Evolutionary conservation across 2,329 filamentous ascomycete genomes (phyloP).

Genomic region (Aspergillus ustus): DNA sequence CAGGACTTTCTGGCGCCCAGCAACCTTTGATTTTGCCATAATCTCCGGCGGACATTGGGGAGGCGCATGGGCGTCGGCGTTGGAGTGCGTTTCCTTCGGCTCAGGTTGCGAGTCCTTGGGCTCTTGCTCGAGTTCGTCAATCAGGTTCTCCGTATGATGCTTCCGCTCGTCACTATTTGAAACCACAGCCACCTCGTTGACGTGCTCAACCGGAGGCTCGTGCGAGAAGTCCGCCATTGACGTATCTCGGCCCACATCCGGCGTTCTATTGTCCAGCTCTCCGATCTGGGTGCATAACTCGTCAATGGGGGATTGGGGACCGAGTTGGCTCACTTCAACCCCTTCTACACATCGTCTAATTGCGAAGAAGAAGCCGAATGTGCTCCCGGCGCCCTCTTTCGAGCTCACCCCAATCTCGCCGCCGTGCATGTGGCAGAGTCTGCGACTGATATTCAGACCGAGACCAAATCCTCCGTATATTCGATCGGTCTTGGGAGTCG

Average conservation of each 20-base stretch:
- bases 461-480: constrained; percentile 80
- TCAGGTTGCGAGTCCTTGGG: too few relatives aligned
- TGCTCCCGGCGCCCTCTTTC: constrained; percentile 59
- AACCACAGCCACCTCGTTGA: constrained; percentile 18
- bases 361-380: constrained; percentile 63
- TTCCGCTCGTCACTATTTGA: constrained; percentile 14
- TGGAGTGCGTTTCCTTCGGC: neutral
- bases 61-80: neutral
- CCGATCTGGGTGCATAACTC: constrained; percentile 25
- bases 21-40: constrained; percentile 1
- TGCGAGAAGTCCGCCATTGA: constrained; percentile 21
- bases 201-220: constrained; percentile 17
- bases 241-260: constrained; percentile 17
- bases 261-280: constrained; percentile 25
- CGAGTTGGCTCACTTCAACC: neutral
- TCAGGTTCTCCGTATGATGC: constrained; percentile 17
- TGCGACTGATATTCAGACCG: constrained; percentile 77
- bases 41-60: neutral
- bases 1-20: constrained; percentile 32
- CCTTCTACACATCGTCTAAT: constrained; percentile 36
- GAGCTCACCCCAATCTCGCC: constrained; percentile 75
- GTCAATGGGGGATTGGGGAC: constrained; percentile 16
- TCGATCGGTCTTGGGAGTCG: constrained; percentile 74
- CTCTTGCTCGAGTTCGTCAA: neutral
- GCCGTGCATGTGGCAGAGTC: constrained; percentile 79